A percentile compares a stretch with the other conserved stretches of the same genome.
phyloP scores from a whole-genome alignment of 1,139 yeast genomes.

The Wickerhamomyces sp. region DNA sequence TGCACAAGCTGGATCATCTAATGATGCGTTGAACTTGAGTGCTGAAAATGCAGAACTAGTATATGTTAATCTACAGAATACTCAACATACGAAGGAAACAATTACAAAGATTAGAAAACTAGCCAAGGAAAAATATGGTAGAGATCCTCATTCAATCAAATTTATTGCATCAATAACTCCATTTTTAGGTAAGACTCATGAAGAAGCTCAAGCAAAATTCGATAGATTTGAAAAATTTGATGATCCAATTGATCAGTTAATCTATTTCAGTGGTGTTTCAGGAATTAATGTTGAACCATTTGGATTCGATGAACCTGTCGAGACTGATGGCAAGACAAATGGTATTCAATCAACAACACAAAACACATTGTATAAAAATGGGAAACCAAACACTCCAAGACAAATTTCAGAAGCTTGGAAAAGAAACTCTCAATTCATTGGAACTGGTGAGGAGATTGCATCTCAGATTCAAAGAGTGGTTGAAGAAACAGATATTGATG shows the following conservation, averaged over 20 bases:
- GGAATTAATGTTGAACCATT: constrained; percentile 29
- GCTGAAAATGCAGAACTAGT: constrained; percentile 40
- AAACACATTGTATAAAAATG: constrained; percentile 20
- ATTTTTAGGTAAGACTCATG: constrained; percentile 27
- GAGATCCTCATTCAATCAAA: constrained; percentile 27
- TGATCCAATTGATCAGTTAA: constrained; percentile 26
- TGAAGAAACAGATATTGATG: constrained; percentile 26
- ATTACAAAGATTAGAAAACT: constrained; percentile 27
- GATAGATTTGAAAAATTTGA: constrained; percentile 26
- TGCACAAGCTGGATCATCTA: constrained; percentile 43
- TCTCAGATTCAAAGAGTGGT: constrained; percentile 25
- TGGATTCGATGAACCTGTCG: constrained; percentile 29
- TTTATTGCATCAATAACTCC: constrained; percentile 25
- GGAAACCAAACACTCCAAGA: constrained; percentile 22
- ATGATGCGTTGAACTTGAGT: constrained; percentile 37
- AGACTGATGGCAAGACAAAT: constrained; percentile 25
- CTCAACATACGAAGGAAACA: constrained; percentile 29
- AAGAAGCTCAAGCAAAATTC: constrained; percentile 30
- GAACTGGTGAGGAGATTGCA: constrained; percentile 25
- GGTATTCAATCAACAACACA: constrained; percentile 27
- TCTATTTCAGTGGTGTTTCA: constrained; percentile 24
- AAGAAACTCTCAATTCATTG: constrained; percentile 28
- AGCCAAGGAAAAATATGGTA: constrained; percentile 23
- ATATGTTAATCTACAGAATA: constrained; percentile 30
- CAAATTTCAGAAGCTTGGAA: constrained; percentile 29